phyloP scores from a whole-genome alignment of 352 stramenopile genomes.

The Phytophthora niederhauseri region DNA sequence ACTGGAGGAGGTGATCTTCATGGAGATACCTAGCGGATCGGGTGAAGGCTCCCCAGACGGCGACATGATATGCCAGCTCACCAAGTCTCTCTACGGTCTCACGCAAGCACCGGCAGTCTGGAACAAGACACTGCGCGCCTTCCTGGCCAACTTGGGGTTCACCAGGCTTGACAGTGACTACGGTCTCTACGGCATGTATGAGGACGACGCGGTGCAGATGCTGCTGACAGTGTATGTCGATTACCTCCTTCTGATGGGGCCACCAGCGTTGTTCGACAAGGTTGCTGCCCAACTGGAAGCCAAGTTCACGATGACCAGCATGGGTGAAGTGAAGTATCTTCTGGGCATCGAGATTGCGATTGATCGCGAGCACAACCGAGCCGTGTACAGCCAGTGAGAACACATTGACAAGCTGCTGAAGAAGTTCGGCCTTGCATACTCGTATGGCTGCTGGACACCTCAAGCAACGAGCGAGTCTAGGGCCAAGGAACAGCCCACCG shows the following conservation, averaged over 20 bases:
- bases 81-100: constrained; percentile 20
- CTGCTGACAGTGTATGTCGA: background rate
- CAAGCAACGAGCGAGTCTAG: too few species aligned
- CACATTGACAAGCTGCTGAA: background rate
- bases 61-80: background rate
- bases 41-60: background rate
- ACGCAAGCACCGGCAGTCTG: constrained; percentile 15
- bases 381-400: background rate
- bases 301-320: background rate
- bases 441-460: background rate
- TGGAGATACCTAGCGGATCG: constrained; percentile 2
- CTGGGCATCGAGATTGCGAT: background rate
- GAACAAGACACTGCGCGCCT: background rate
- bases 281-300: background rate
- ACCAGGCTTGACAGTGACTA: background rate
- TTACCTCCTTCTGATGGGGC: background rate
- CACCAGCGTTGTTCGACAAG: background rate
- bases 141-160: background rate
- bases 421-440: background rate
- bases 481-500: too few species aligned
- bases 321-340: background rate
- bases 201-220: background rate
- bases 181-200: background rate
- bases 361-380: background rate
- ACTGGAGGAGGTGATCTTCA: constrained; percentile 11